A percentile compares a stretch with the other conserved stretches of the same genome.
Conservation (phyloP, 1,139 yeast genomes). For the Kazachstania sp. region DNA sequence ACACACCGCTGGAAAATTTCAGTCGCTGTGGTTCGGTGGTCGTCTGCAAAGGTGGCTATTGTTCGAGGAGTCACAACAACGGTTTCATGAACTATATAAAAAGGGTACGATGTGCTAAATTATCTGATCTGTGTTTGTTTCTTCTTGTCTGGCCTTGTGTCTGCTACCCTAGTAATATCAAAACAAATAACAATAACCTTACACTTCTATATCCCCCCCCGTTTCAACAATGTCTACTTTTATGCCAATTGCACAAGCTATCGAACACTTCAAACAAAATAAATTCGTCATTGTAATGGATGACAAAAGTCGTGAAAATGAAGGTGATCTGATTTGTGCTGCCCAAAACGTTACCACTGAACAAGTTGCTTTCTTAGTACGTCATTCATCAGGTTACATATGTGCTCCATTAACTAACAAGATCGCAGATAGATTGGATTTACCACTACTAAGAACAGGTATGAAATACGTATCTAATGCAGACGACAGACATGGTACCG, state of each 20-base stretch:
- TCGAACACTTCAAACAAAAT: slow-evolving; percentile 75
- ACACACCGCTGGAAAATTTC: too few species aligned
- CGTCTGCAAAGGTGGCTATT: too few species aligned
- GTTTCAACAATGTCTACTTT: slow-evolving; percentile 30
- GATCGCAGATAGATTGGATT: slow-evolving; percentile 68
- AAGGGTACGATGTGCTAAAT: too few species aligned
- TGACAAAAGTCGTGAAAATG: slow-evolving; percentile 93
- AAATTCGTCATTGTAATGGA: slow-evolving; percentile 92
- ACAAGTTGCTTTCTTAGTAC: slow-evolving; percentile 89
- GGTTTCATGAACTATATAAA: too few species aligned
- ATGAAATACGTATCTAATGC: slow-evolving; percentile 27
- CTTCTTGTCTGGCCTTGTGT: too few species aligned
- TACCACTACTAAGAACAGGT: slow-evolving; percentile 66
- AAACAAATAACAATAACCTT: slow-evolving; percentile 1
- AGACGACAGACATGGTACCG: slow-evolving; percentile 91
- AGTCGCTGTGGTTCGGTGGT: too few species aligned
- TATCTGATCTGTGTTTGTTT: too few species aligned
- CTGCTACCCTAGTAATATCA: too few species aligned
- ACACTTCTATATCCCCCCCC: not conserved
- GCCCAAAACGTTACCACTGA: slow-evolving; percentile 73
- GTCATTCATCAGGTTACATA: slow-evolving; percentile 84
- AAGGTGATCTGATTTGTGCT: slow-evolving; percentile 91
- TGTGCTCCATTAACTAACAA: slow-evolving; percentile 79
- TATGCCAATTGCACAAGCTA: slow-evolving; percentile 60
- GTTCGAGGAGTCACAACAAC: too few species aligned